Conservation (phyloP, 352 stramenopile species). For the Phytophthora macrochlamydospora region DNA sequence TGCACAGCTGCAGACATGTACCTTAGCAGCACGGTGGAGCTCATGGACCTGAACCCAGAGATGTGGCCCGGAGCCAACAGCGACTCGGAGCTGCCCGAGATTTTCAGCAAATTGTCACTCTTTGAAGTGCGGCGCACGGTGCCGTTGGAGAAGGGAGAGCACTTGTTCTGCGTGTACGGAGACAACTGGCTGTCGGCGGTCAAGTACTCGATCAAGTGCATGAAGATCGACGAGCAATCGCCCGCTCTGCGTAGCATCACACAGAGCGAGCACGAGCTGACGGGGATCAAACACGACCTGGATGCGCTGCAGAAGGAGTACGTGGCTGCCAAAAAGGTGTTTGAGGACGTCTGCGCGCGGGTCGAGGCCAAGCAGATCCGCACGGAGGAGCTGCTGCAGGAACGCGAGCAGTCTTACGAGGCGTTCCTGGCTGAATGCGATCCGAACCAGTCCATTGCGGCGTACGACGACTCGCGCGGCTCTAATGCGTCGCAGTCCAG, state of each 20-base stretch:
- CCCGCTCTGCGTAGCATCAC: conserved; percentile 69
- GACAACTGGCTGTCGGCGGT: conserved; percentile 90
- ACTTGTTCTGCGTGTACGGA: conserved; percentile 89
- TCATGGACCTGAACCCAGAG: conserved; percentile 86
- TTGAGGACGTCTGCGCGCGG: conserved; percentile 70
- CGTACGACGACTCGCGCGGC: conserved; percentile 27
- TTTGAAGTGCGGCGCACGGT: conserved; percentile 87
- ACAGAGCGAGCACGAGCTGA: conserved; percentile 73
- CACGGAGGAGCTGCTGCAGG: conserved; percentile 75
- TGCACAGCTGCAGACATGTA: conserved; percentile 91
- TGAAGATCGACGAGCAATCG: conserved; percentile 75
- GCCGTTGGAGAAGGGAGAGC: conserved; percentile 75
- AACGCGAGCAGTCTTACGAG: conserved; percentile 80
- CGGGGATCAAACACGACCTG: conserved; percentile 79
- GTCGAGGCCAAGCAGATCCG: conserved; percentile 74
- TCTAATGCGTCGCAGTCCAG: conserved; percentile 39
- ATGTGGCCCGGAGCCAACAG: conserved; percentile 67
- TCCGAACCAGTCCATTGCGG: conserved; percentile 20
- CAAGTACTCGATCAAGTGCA: conserved; percentile 89
- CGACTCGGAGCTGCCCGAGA: conserved; percentile 78
- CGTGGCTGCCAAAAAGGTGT: conserved; percentile 76
- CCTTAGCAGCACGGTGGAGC: conserved; percentile 80
- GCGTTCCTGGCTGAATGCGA: conserved; percentile 72
- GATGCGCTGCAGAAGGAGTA: conserved; percentile 83
- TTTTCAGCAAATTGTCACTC: conserved; percentile 84